phyloP scores from a whole-genome alignment of 2,329 filamentous ascomycete genomes.

The Lizonia empirigonia region DNA sequence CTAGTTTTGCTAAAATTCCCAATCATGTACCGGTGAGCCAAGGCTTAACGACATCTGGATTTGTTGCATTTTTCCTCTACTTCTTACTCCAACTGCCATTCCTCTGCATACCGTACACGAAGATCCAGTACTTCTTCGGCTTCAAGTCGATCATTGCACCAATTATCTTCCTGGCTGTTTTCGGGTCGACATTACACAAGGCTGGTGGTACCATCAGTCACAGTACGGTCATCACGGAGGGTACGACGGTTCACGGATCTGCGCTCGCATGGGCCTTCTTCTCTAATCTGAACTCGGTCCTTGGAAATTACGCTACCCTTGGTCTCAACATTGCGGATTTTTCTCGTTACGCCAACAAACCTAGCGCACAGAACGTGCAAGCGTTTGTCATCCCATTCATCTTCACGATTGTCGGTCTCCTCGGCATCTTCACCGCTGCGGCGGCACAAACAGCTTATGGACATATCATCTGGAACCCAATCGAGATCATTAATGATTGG shows the following conservation, averaged over 20 bases:
- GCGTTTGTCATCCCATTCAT: constrained; percentile 41
- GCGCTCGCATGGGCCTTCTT: constrained; percentile 33
- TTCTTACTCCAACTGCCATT: constrained; percentile 35
- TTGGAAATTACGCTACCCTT: constrained; percentile 38
- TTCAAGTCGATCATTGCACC: constrained; percentile 37
- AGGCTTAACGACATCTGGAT: constrained; percentile 26
- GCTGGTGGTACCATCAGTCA: constrained; percentile 35
- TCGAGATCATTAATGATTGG: constrained; percentile 44
- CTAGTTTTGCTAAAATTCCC: constrained; percentile 28
- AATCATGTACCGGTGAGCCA: constrained; percentile 28
- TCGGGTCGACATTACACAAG: constrained; percentile 29
- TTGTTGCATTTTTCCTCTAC: constrained; percentile 34
- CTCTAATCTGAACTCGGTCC: constrained; percentile 30
- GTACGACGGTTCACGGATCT: constrained; percentile 31
- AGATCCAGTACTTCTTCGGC: constrained; percentile 33
- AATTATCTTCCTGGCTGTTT: constrained; percentile 35
- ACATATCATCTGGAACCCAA: constrained; percentile 44
- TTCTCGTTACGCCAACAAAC: constrained; percentile 47
- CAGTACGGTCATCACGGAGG: constrained; percentile 39
- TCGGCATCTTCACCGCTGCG: constrained; percentile 49
- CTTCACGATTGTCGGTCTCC: constrained; percentile 43
- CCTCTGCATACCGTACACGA: constrained; percentile 33
- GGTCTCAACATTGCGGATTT: constrained; percentile 49
- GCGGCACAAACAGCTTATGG: constrained; percentile 38
- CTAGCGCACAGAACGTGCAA: constrained; percentile 45